phyloP scores from a whole-genome alignment of 352 stramenopile species.

The Phytophthora agathidicida region DNA sequence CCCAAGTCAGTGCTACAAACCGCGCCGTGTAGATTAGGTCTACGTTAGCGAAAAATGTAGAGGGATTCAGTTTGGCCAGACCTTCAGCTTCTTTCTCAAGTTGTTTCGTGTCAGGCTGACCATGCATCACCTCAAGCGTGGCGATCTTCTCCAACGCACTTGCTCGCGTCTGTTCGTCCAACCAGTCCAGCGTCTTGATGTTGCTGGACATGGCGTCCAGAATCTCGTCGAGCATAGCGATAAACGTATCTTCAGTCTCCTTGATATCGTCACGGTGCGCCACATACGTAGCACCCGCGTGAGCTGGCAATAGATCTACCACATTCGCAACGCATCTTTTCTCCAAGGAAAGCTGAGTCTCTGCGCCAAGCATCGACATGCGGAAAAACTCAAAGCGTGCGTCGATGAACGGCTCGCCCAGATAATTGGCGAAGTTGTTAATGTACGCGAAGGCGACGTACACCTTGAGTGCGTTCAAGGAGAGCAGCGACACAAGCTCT shows the following conservation, averaged over 20 bases:
- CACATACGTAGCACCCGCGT: slow-evolving; percentile 83
- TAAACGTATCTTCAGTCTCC: slow-evolving; percentile 60
- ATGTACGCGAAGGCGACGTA: slow-evolving; percentile 57
- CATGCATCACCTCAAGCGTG: slow-evolving; percentile 26
- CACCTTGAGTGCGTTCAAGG: slow-evolving; percentile 49
- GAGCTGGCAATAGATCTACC: slow-evolving; percentile 40
- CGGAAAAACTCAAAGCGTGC: slow-evolving; percentile 90
- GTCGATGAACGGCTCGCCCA: slow-evolving; percentile 74
- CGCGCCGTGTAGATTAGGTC: slow-evolving; percentile 37
- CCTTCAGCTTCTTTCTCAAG: slow-evolving; percentile 45
- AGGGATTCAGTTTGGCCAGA: slow-evolving; percentile 31
- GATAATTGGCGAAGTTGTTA: slow-evolving; percentile 34
- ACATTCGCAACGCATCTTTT: slow-evolving; percentile 49
- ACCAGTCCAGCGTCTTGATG: slow-evolving; percentile 89
- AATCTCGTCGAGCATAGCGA: slow-evolving; percentile 84
- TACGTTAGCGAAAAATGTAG: slow-evolving; percentile 60
- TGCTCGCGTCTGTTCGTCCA: slow-evolving; percentile 80
- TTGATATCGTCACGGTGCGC: slow-evolving; percentile 74
- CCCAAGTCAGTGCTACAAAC: slow-evolving; percentile 28
- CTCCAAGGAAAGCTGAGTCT: slow-evolving; percentile 52
- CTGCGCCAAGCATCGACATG: slow-evolving; percentile 63
- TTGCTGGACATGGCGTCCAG: slow-evolving; percentile 76
- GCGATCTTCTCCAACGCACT: slow-evolving; percentile 86
- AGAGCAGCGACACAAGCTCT: slow-evolving; percentile 33
- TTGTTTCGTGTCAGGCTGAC: slow-evolving; percentile 37